Percentiles rank a stretch among this genome's conserved stretches.
Conservation (phyloP, 352 stramenopile genomes). For the Globisporangium echinulatum region DNA sequence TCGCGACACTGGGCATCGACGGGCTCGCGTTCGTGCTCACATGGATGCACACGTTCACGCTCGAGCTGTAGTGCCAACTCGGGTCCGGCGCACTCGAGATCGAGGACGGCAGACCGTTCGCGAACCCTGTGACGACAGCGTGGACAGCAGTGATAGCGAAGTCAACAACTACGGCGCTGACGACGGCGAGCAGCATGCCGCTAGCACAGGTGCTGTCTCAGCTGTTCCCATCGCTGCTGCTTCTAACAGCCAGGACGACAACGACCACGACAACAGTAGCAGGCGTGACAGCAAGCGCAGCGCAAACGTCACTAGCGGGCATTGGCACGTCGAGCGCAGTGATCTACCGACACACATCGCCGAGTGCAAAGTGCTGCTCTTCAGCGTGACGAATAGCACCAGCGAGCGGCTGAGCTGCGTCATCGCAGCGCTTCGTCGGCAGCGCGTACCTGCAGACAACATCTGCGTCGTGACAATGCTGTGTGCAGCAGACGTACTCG, state of each 20-base stretch:
- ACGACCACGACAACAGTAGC: background rate
- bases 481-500: conserved; percentile 22
- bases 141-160: no score
- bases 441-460: conserved; percentile 19
- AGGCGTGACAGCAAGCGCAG: background rate
- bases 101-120: no score
- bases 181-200: no score
- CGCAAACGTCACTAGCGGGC: background rate
- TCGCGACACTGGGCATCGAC: background rate
- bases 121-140: no score
- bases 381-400: conserved; percentile 25
- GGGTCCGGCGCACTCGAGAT: no score
- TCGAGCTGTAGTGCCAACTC: background rate
- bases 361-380: conserved; percentile 30
- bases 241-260: background rate
- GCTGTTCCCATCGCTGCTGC: no score
- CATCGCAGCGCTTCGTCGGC: conserved; percentile 19
- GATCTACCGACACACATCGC: conserved; percentile 28
- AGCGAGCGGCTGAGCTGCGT: conserved; percentile 23
- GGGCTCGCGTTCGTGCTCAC: no score
- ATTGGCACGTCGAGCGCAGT: conserved; percentile 22
- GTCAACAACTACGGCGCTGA: no score
- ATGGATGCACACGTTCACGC: no score
- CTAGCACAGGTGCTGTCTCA: no score
- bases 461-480: conserved; percentile 41